Evolutionary conservation across 1,284 basidiomycete species (phyloP), one percentile per base, ranked within the genome.

Genomic region (Coniferiporia sulphurascens): DNA sequence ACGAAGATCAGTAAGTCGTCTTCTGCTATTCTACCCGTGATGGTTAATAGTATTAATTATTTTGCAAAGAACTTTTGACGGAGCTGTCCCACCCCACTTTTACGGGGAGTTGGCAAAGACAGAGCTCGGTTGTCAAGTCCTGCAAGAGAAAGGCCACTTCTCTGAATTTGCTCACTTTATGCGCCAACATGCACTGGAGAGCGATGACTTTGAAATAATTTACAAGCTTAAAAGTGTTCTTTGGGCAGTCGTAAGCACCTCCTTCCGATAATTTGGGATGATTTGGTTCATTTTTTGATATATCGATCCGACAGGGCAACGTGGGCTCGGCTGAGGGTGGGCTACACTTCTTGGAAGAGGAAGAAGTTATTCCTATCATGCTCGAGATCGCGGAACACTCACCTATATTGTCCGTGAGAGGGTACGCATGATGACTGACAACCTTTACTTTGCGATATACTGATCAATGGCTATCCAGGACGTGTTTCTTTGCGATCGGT

Each of bases 91-190:
- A 1, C 87, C 91, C 3, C 96, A 99, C 71, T 98, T 99, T 73
- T 97, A 98, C 67, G 95, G 96, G 21, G 95, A 98, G 71, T 91
- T 99, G 78, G 89, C 93, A 48, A 98, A 98, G 72, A 99, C 97
- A 0, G 88, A 90, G 53, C 87, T 95, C 56, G 97, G 97, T 0
- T 96, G 95, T 71, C 88, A 91, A 68, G 86, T 96, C 12, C 75
- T 99, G 48, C 82, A 86, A 56, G 91, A 95, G 62, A 94, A 91
- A 66, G 93, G 93, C 0, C 93, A 99, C 69, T 95, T 99, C 68
- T 73, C 80, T 6, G 93, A 96, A 61, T 98, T 98, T 70, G 87
- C 92, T 0, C 87, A 93, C 63, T 91, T 95, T 65, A 92, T 99
- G 59, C 83, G 93, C 15, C 81, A 87, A 65, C 93, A 99, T 71